Evolutionary conservation across 164 flowering plant species (phyloP), one percentile per base, ranked within the genome.

Genomic region (Tetrastigma voinierianum): DNA sequence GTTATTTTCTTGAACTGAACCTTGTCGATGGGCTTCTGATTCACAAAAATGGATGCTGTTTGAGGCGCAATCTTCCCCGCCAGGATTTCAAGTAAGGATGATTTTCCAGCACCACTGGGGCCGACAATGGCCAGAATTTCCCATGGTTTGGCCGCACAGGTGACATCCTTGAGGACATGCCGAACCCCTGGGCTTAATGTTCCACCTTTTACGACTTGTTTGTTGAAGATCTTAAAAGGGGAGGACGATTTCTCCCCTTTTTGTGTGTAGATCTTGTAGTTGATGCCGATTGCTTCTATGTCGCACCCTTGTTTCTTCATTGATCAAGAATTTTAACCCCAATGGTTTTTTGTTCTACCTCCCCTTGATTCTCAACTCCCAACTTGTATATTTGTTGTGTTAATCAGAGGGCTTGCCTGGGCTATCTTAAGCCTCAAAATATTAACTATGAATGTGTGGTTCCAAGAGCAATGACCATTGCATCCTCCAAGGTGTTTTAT

Each of bases 71-170:
- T 57, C 67, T 76, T 81, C 0, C 97, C 96, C 2, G 97, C 90
- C 0, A 93, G 79, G 69, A 91, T 78, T 60, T 90, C 94, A 9
- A 93, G 81, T 16, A 93, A 77, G 1, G 91, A 82, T 2, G 98
- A 93, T 40, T 93, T 93, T 46, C 98, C 97, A 20, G 98, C 97
- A 9, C 98, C 97, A 54, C 98, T 93, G 4, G 98, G 98, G 17
- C 98, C 97, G 4, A 93, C 92, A 32, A 93, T 87, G 68, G 98
- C 97, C 1, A 87, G 85, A 21, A 93, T 79, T 57, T 93, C 97
- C 92, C 93, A 87, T 59, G 98, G 92, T 59, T 83, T 90, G 1
- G 97, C 98, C 1, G 65, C 59, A 68, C 87, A 88, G 63, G 54
- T 80, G 16, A 93, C 92, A 20, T 80, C 78, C 60, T 81, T 84